These are phyloP conservation scores for Fusarium pseudonygamai DNA, from an alignment of 2,329 filamentous ascomycete species.

Conservation along the genomic window DNA sequence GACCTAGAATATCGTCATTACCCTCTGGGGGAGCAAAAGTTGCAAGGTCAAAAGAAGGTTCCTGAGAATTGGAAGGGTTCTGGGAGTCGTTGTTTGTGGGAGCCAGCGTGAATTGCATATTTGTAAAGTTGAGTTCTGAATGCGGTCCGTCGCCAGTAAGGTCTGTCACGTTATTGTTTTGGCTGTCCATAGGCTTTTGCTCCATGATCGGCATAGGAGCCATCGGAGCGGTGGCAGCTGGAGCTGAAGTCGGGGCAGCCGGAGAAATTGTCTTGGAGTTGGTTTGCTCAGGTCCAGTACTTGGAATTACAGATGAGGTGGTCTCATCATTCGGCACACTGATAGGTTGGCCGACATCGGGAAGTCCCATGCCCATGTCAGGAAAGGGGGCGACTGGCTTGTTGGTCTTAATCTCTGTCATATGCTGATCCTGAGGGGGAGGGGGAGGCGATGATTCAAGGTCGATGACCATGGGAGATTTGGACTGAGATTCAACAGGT, in stretches of 20 bases:
- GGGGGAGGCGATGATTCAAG: constrained; percentile 47
- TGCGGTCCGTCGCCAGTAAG: constrained; percentile 32
- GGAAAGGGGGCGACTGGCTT: constrained; percentile 64
- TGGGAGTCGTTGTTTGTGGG: constrained; percentile 50
- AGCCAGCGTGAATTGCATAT: constrained; percentile 66
- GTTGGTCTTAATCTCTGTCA: constrained; percentile 47
- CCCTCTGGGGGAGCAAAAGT: constrained; percentile 52
- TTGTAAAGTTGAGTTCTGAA: constrained; percentile 61
- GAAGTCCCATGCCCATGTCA: constrained; percentile 63
- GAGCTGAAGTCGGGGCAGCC: constrained; percentile 5
- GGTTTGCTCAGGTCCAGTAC: constrained; percentile 10
- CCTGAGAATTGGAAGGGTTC: constrained; percentile 40
- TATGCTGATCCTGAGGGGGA: constrained; percentile 44
- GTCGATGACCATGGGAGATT: constrained; percentile 50
- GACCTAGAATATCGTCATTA: constrained; percentile 43
- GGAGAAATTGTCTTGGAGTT: constrained; percentile 43
- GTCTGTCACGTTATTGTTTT: constrained; percentile 32
- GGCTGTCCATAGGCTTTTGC: constrained; percentile 35
- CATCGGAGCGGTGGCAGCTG: constrained; percentile 27
- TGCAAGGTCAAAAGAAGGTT: constrained; percentile 57
- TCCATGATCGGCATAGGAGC: constrained; percentile 45
- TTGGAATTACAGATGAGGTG: constrained; percentile 14
- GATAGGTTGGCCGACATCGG: constrained; percentile 39
- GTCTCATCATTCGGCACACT: constrained; percentile 38
- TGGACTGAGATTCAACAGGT: constrained; percentile 49